phyloP scores from a whole-genome alignment of 108 stramenopile genomes.

The Fistulifera pelliculosa region DNA sequence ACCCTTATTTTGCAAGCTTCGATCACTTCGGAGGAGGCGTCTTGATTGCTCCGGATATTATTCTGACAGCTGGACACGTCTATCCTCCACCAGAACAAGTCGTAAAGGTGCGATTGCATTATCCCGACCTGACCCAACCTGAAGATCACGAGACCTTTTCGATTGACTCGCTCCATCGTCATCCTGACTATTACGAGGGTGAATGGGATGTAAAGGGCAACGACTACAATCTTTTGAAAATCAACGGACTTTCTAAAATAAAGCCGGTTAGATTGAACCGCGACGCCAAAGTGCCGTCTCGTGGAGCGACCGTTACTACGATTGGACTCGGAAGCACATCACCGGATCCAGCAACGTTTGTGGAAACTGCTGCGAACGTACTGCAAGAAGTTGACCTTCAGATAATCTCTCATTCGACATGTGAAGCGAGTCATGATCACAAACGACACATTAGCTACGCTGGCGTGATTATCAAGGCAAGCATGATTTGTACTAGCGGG shows the following conservation, averaged over 20 bases:
- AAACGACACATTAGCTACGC: slow-evolving; percentile 2
- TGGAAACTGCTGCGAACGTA: neutral
- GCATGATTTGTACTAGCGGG: slow-evolving; percentile 5
- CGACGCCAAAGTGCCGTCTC: neutral
- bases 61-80: slow-evolving; percentile 46
- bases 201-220: slow-evolving; percentile 8
- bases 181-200: slow-evolving; percentile 10
- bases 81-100: slow-evolving; percentile 1
- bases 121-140: neutral
- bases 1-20: slow-evolving; percentile 32
- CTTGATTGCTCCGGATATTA: slow-evolving; percentile 40
- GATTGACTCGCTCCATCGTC: slow-evolving; percentile 6
- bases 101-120: neutral
- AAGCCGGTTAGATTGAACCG: slow-evolving; percentile 8
- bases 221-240: slow-evolving; percentile 19
- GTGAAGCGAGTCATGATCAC: neutral
- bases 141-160: slow-evolving; percentile 8
- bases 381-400: slow-evolving; percentile 2
- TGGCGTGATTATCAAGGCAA: neutral
- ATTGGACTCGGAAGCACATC: slow-evolving; percentile 19
- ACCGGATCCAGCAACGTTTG: slow-evolving; percentile 1
- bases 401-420: neutral
- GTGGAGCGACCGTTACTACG: slow-evolving; percentile 3
- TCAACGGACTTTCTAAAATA: slow-evolving; percentile 12
- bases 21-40: slow-evolving; percentile 27